Evolutionary conservation across 768 basidiomycete species (phyloP), one percentile per base, ranked within the genome.

Genomic region (Obba rivulosa): DNA sequence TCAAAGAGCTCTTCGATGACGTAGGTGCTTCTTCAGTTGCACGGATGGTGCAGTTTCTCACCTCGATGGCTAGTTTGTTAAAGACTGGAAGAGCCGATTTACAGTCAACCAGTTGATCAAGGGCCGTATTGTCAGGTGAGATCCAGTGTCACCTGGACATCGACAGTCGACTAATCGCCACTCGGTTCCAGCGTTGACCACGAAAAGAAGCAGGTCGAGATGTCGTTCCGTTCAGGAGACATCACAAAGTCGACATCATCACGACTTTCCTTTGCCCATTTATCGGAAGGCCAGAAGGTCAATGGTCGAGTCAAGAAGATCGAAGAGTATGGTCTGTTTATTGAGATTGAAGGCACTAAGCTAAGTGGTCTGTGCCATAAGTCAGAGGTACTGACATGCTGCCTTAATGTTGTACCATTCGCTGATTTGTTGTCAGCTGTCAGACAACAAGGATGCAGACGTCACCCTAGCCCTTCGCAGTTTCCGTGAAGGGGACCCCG

Each of bases 301-400:
- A 74, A 79, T 31, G 92, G 88, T 4, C 70, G 73, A 21, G 79
- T 98, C 48, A 92, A 87, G 65, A 82, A 78, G 53, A 74, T 94
- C 10, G 91, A 94, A 65, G 77, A 80, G 36, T 98, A 91, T 55
- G 95, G 95, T 13, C 72, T 96, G n/a, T 97, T 98, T 68, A 80
- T 99, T 49, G 80, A 84, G 61, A 85, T 98, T 34, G 79, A 87
- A n/a, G 85, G 79, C 16, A 85, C 90, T 0, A 87, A 85, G 60
- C 71, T 97, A 42, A 83, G 77, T 52, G 95, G 95, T 4, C 74
- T 99, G 10, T 99, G 95, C 64, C 95, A 98, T 65, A 93, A 92
- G 66, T 90, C 91, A 9, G 79, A 98, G 77, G 92, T 86, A 57
- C 45, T 74, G 1, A 28, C 23, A 52, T n/a, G 34, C 8, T 40